Evolutionary conservation across 139 green algal species (phyloP), one percentile per base, ranked within the genome.

Genomic region (Chlamydomonas sp.): DNA sequence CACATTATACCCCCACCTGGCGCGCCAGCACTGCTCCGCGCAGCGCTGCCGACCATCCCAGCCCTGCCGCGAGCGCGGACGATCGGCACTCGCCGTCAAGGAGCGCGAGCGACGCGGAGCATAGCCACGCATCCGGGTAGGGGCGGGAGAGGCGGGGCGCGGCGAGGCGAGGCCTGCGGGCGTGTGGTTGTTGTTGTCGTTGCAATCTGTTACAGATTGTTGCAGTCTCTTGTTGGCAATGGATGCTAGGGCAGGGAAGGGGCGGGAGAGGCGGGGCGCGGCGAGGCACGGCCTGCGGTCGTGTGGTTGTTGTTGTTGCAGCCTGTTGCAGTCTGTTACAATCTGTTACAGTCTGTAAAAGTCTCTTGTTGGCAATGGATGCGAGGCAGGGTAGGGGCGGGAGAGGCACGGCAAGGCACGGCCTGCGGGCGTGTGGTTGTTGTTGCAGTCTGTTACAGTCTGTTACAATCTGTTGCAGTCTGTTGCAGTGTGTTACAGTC

Each of bases 51-150:
- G 39, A 50, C 39, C 39, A 50, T 8, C 39, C 39, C 39, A 50
- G 39, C 10, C 8, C 8, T 13, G 39, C 39, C 10, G 39, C 39
- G 39, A 50, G 39, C 10, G 39, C 39, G 13, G 39, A 50, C 10
- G 39, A 50, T 13, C 81, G 79, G 73, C 76, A 84, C 24, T 90
- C 82, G 3, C 78, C 77, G 43, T 83, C 78, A 58, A 89, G 67
- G 37, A 90, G 35, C 31, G 47, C 50, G 68, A 85, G 60, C 33
- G 47, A 70, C 1, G 76, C 64, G 1, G 76, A 87, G 43, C 69
- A 76, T 33, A 92, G 80, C 87, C 87, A 92, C 47, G 75, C 59
- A 61, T 92, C 87, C 0, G 5, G 22, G 1, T 36, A 28, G 1
- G 82, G 85, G 16, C 87, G 76, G 10, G 78, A 59, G 8, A 70